phyloP scores from a whole-genome alignment of 2,329 filamentous ascomycete genomes.

The Botrytis squamosa region DNA sequence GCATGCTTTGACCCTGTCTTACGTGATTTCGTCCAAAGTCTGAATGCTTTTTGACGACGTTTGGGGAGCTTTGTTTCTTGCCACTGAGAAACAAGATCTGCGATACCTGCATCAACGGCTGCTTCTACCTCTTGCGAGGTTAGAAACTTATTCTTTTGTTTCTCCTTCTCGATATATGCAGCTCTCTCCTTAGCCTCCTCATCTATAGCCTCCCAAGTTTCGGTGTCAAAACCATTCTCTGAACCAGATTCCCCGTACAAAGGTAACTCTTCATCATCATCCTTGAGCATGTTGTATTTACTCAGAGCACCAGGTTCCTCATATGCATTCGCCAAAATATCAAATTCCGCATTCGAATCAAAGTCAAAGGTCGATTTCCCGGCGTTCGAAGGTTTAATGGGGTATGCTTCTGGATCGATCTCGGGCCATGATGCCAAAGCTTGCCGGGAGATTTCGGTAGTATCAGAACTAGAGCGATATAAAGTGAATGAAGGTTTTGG shows the following conservation, averaged over 20 bases:
- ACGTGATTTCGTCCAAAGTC: slow-evolving; percentile 59
- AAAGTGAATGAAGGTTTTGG: slow-evolving; percentile 39
- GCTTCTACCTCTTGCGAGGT: slow-evolving; percentile 48
- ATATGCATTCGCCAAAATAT: slow-evolving; percentile 21
- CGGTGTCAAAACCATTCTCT: slow-evolving; percentile 54
- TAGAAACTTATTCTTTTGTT: slow-evolving; percentile 39
- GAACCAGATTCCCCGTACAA: slow-evolving; percentile 55
- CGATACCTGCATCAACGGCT: slow-evolving; percentile 55
- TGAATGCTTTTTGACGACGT: slow-evolving; percentile 55
- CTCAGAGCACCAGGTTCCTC: slow-evolving; percentile 38
- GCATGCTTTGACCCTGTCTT: slow-evolving; percentile 41
- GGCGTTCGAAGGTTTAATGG: neutral
- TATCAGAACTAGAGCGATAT: slow-evolving; percentile 28
- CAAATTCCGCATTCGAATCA: slow-evolving; percentile 4
- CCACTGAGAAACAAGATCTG: slow-evolving; percentile 55
- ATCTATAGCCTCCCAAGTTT: slow-evolving; percentile 61
- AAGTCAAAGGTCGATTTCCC: slow-evolving; percentile 25
- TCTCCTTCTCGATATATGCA: slow-evolving; percentile 34
- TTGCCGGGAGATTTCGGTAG: slow-evolving; percentile 32
- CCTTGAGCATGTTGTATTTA: slow-evolving; percentile 44
- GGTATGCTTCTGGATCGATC: slow-evolving; percentile 26
- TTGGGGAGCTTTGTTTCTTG: slow-evolving; percentile 55
- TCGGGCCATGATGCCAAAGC: slow-evolving; percentile 38
- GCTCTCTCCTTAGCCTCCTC: slow-evolving; percentile 36
- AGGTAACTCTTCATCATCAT: slow-evolving; percentile 48